Base-by-base conservation (phyloP, 306 rosid species). In the Benincasa hispida region DNA sequence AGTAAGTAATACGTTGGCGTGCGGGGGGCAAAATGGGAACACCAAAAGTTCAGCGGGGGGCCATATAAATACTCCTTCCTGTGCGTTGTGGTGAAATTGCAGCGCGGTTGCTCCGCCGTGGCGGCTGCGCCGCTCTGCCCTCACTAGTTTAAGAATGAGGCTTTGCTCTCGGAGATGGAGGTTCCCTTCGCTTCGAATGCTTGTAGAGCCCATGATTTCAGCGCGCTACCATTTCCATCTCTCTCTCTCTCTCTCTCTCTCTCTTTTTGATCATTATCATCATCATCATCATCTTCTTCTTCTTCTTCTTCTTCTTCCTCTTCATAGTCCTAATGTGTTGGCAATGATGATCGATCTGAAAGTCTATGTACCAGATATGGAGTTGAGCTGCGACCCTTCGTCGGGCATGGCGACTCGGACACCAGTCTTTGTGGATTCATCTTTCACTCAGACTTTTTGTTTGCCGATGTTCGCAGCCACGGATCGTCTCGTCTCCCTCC, bases 111-210 rank as follows among this genome's bases (percentile, higher is more conserved):
- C 50, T 35, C 50, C 50, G 50, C 28, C 14, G 1, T 22, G 60
- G 76, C 60, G 76, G 60, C 7, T 19, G 45, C 19, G 0, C 28
- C 47, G 50, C 6, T 8, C 14, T 45, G 37, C 76, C 28, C 79
- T 80, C 84, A 77, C 74, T 77, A 67, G 84, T 77, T 84, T 84
- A 80, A 78, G 83, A 78, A 81, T 84, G 87, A 84, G 85, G 83
- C 56, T 79, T 76, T 81, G 83, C 85, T 79, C 81, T 81, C 85
- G 56, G 66, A 50, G 79, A 77, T 1, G 48, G 74, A 65, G 27
- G 50, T 8, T 27, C 76, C 63, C 70, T 69, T 59, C 57, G 72
- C 62, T 69, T 51, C 73, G 86, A 76, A 83, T 76, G 86, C 18
- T 57, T 54, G 87, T 22, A 83, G 82, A 84, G 78, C 82, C 76